phyloP scores from a whole-genome alignment of 2,329 filamentous ascomycete species.

The Boeremia exigua region DNA sequence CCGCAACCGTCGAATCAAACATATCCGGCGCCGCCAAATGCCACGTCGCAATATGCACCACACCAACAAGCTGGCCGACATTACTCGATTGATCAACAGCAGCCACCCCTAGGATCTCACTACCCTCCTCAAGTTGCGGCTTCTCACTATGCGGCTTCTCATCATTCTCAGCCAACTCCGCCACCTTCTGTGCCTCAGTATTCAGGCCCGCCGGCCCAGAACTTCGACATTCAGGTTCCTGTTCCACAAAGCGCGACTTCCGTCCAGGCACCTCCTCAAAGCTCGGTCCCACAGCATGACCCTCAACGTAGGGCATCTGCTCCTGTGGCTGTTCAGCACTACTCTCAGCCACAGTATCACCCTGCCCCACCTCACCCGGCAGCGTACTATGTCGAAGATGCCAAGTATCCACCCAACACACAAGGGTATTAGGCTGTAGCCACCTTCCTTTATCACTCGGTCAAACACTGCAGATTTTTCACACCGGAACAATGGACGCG shows the following conservation, averaged over 20 bases:
- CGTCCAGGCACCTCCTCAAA: slow-evolving; percentile 22
- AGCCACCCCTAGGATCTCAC: slow-evolving; percentile 20
- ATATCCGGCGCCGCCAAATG: slow-evolving; percentile 7
- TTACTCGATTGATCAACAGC: slow-evolving; percentile 29
- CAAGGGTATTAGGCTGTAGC: slow-evolving; percentile 3
- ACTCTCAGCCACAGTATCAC: slow-evolving; percentile 28
- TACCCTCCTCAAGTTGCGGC: slow-evolving; percentile 26
- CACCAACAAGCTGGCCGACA: slow-evolving; percentile 23
- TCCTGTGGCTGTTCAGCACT: slow-evolving; percentile 37
- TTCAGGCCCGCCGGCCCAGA: slow-evolving; percentile 28
- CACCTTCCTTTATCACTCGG: not conserved
- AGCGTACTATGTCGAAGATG: slow-evolving; percentile 40
- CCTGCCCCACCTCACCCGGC: slow-evolving; percentile 30
- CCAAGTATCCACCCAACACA: slow-evolving; percentile 29
- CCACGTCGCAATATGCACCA: slow-evolving; percentile 19
- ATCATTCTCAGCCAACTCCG: slow-evolving; percentile 26
- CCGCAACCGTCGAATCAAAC: slow-evolving; percentile 30
- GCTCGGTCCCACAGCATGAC: slow-evolving; percentile 28
- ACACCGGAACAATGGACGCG: slow-evolving; percentile 16
- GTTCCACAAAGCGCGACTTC: slow-evolving; percentile 26
- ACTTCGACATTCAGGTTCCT: slow-evolving; percentile 32
- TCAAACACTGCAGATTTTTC: not conserved
- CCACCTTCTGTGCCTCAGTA: slow-evolving; percentile 34
- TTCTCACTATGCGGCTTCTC: slow-evolving; percentile 29
- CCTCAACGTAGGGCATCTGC: slow-evolving; percentile 40